These are phyloP conservation scores for Hymenoscyphus fructigenus DNA, from an alignment of 2,329 filamentous ascomycete species.

Conservation along the genomic window DNA sequence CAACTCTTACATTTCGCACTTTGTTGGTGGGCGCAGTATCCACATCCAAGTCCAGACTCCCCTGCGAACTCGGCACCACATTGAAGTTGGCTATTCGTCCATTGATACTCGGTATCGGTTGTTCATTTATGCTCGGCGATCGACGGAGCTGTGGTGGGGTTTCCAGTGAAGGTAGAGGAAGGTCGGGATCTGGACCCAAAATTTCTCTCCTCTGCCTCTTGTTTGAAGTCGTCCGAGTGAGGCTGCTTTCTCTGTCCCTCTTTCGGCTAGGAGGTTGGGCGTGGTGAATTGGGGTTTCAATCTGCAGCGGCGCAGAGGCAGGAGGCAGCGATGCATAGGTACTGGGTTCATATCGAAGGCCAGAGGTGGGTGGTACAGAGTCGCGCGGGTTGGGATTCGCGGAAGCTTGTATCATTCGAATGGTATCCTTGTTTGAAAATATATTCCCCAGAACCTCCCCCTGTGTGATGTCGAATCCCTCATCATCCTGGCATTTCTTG, in stretches of 20 bases:
- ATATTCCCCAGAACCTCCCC: slow-evolving; percentile 32
- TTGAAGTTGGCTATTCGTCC: slow-evolving; percentile 12
- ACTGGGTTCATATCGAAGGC: slow-evolving; percentile 31
- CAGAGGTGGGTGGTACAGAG: slow-evolving; percentile 36
- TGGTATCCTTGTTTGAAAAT: slow-evolving; percentile 29
- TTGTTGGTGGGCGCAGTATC: slow-evolving; percentile 12
- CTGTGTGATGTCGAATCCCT: slow-evolving; percentile 35
- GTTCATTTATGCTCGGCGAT: neutral
- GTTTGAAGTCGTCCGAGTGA: slow-evolving; percentile 22
- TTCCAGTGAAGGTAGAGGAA: slow-evolving; percentile 35
- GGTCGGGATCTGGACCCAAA: slow-evolving; percentile 28
- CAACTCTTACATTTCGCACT: slow-evolving; percentile 27
- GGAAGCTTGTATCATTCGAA: slow-evolving; percentile 34
- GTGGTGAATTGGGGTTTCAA: neutral
- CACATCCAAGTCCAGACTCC: slow-evolving; percentile 19
- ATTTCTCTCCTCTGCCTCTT: slow-evolving; percentile 31
- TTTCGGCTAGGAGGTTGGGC: slow-evolving; percentile 21
- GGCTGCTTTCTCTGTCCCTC: slow-evolving; percentile 26
- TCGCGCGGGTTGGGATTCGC: slow-evolving; percentile 29
- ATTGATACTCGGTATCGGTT: neutral
- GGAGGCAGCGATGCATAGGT: neutral
- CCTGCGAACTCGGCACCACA: slow-evolving; percentile 32
- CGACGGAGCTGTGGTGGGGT: slow-evolving; percentile 6
- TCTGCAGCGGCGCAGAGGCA: neutral
- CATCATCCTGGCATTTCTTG: slow-evolving; percentile 36